Conservation (phyloP, 306 rosid genomes). For the Erythrophleum fordii region DNA sequence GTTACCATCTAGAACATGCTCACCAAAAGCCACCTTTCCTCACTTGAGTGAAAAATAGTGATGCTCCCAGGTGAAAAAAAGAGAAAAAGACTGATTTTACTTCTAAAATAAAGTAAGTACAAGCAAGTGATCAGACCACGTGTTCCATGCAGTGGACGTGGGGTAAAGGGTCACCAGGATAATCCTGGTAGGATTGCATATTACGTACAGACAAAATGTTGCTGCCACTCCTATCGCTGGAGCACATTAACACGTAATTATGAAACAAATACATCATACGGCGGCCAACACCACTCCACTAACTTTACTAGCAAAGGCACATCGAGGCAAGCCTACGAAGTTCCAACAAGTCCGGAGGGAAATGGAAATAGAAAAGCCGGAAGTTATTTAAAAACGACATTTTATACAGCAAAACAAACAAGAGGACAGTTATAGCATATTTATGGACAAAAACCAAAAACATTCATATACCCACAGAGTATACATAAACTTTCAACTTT, state of each 20-base stretch:
- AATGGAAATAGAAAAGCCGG: constrained; percentile 13
- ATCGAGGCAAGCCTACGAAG: not conserved
- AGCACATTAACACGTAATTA: not conserved
- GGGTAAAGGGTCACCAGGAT: not conserved
- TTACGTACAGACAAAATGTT: not conserved
- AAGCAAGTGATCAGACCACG: not conserved
- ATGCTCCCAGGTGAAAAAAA: not conserved
- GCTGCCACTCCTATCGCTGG: not conserved
- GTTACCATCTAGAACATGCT: not conserved
- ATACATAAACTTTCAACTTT: constrained; percentile 48
- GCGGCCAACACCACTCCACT: not conserved
- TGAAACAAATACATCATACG: not conserved
- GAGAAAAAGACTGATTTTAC: not conserved
- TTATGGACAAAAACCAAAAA: constrained; percentile 43
- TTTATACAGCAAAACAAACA: constrained; percentile 34
- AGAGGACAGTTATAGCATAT: constrained; percentile 33
- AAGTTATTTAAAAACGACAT: constrained; percentile 1
- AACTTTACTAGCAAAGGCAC: not conserved
- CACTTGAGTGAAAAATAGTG: not conserved
- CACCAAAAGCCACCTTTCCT: not conserved
- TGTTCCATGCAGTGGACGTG: not conserved
- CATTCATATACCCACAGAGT: constrained; percentile 40
- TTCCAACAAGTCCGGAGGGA: constrained; percentile 27
- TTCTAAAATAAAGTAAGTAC: not conserved
- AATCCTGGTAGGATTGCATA: not conserved